phyloP scores from a whole-genome alignment of 257 asterid genomes.

The Solanum bulbocastanum region DNA sequence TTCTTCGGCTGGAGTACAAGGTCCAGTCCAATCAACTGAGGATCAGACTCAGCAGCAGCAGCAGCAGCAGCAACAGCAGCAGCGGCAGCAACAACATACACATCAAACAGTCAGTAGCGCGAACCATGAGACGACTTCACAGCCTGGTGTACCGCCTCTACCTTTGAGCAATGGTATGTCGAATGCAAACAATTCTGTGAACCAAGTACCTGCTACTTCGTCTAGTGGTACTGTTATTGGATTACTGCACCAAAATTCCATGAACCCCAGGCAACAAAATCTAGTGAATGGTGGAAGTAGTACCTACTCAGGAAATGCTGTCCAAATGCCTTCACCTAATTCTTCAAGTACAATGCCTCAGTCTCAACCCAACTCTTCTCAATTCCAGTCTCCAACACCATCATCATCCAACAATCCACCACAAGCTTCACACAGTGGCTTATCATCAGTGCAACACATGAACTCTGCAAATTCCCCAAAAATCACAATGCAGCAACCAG shows the following conservation, averaged over 20 bases:
- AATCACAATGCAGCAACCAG: conserved; percentile 54
- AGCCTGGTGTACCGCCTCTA: conserved; percentile 35
- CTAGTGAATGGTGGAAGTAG: conserved; percentile 27
- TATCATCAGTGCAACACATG: conserved; percentile 32
- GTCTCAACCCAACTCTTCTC: conserved; percentile 42
- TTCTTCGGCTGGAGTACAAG: conserved; percentile 48
- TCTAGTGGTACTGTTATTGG: conserved; percentile 34
- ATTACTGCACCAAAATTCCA: conserved; percentile 69
- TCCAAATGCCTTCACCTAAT: conserved; percentile 68
- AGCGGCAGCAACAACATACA: conserved; percentile 29
- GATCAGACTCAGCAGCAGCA: conserved; percentile 29
- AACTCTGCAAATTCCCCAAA: conserved; percentile 48
- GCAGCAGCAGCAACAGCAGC: conserved; percentile 11
- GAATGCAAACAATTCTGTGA: conserved; percentile 28
- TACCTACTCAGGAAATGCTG: conserved; percentile 39
- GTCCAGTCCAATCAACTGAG: conserved; percentile 52
- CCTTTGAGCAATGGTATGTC: conserved; percentile 40
- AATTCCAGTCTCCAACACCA: conserved; percentile 64
- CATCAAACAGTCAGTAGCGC: conserved; percentile 42
- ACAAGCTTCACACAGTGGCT: conserved; percentile 33
- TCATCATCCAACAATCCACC: conserved; percentile 57
- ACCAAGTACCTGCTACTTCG: conserved; percentile 35
- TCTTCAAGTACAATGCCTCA: conserved; percentile 48
- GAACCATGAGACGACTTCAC: conserved; percentile 39
- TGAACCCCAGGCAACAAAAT: conserved; percentile 60